These are phyloP conservation scores for Flaveria trinervia DNA, from an alignment of 129 eudicot genomes.

Conservation along the genomic window DNA sequence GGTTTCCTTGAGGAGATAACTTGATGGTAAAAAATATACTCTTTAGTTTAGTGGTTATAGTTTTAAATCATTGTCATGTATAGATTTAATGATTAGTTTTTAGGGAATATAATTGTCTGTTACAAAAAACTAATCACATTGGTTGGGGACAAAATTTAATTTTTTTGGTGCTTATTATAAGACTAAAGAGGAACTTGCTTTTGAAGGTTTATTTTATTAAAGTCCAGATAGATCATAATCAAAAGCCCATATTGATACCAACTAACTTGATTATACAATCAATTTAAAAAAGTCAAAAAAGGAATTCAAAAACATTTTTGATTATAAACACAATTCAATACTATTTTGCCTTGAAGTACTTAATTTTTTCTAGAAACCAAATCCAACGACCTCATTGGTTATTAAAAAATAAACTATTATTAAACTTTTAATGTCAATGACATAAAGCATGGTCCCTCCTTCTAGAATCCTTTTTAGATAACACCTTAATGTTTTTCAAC, in stretches of 20 bases:
- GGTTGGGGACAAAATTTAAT: too few species aligned
- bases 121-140: too few species aligned
- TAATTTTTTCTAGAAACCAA: background rate
- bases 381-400: background rate
- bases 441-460: conserved; percentile 2
- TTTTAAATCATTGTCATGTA: too few species aligned
- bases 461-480: background rate
- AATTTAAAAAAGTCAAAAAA: background rate
- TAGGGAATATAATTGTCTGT: too few species aligned
- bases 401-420: background rate
- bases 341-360: background rate
- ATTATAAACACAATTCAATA: background rate
- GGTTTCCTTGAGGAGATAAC: too few species aligned
- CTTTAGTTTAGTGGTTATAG: too few species aligned
- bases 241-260: too few species aligned
- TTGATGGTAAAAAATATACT: too few species aligned
- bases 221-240: background rate
- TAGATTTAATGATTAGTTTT: too few species aligned
- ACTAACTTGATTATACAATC: background rate
- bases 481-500: background rate
- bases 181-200: background rate
- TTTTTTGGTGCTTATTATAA: conserved; percentile 21
- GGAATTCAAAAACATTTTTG: background rate
- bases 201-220: conserved; percentile 23
- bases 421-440: background rate